Conservation (phyloP, 768 basidiomycete species). For the Crassisporium funariophilum region DNA sequence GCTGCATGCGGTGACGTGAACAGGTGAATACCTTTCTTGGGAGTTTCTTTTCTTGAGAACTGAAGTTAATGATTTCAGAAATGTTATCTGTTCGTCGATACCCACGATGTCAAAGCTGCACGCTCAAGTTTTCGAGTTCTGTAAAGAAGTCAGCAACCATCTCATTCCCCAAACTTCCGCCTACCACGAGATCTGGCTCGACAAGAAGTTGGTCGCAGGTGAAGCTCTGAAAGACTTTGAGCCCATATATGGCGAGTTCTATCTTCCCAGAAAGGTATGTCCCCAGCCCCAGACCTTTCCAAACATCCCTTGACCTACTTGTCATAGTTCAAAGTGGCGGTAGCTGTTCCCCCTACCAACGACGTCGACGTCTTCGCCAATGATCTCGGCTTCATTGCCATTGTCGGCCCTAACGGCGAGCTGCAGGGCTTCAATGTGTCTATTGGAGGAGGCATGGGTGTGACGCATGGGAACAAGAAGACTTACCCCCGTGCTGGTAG, state of each 20-base stretch:
- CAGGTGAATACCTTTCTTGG: slow-evolving; percentile 48
- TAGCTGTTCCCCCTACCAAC: slow-evolving; percentile 95
- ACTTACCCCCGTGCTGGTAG: slow-evolving; percentile 92
- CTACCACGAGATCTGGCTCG: slow-evolving; percentile 99
- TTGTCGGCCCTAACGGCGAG: slow-evolving; percentile 73
- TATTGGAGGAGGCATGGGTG: slow-evolving; percentile 98
- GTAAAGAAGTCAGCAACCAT: slow-evolving; percentile 80
- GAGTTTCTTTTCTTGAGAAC: background rate
- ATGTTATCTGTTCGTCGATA: slow-evolving; percentile 89
- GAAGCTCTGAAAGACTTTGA: slow-evolving; percentile 94
- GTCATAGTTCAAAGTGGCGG: slow-evolving; percentile 90
- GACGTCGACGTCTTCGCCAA: slow-evolving; percentile 96
- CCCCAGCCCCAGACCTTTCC: background rate
- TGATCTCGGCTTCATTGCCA: slow-evolving; percentile 96
- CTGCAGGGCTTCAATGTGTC: slow-evolving; percentile 93
- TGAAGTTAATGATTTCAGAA: slow-evolving; percentile 47
- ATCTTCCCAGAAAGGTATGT: slow-evolving; percentile 90
- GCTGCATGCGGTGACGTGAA: slow-evolving; percentile 99
- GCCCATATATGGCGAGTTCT: slow-evolving; percentile 97
- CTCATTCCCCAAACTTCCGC: slow-evolving; percentile 90
- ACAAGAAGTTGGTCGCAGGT: slow-evolving; percentile 94
- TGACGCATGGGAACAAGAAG: slow-evolving; percentile 98
- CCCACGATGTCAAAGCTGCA: slow-evolving; percentile 90
- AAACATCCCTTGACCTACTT: slow-evolving; percentile 3
- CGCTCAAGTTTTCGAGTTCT: slow-evolving; percentile 78